phyloP scores from a whole-genome alignment of 2,329 filamentous ascomycete species.

The Geosmithia flava region DNA sequence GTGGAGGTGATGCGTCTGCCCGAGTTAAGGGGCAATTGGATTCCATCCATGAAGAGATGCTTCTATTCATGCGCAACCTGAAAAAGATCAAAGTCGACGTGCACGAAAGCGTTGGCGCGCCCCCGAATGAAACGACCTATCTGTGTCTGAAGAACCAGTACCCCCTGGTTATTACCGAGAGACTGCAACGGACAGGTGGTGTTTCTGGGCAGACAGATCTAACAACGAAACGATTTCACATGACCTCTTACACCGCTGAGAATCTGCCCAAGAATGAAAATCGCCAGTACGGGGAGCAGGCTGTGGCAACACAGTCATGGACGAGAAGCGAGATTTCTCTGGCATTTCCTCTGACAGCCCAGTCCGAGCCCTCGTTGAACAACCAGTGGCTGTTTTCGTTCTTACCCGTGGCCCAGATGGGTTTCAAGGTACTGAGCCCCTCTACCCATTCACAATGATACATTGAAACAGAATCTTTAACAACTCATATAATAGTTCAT shows the following conservation, averaged over 20 bases:
- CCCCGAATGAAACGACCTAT: background rate
- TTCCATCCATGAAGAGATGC: constrained; percentile 21
- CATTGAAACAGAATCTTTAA: too few species aligned
- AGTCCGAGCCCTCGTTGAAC: constrained; percentile 18
- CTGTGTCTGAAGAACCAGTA: background rate
- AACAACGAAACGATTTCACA: constrained; percentile 12
- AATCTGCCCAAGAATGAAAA: constrained; percentile 21
- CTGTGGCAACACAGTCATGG: constrained; percentile 5
- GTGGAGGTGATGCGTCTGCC: constrained; percentile 6
- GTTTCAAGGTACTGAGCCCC: constrained; percentile 23
- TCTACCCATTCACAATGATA: too few species aligned
- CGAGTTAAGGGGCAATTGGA: constrained; percentile 20
- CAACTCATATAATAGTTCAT: constrained; percentile 22
- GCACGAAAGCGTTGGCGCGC: constrained; percentile 6
- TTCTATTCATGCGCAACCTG: constrained; percentile 30
- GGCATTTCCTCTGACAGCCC: constrained; percentile 28
- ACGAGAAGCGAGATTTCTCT: constrained; percentile 23
- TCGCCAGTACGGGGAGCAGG: constrained; percentile 12
- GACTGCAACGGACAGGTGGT: background rate
- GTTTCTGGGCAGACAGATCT: background rate
- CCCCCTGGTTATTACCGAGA: background rate
- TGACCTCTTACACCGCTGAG: constrained; percentile 13
- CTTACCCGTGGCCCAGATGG: constrained; percentile 26
- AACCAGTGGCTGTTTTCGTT: constrained; percentile 32
- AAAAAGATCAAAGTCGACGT: constrained; percentile 16